These are phyloP conservation scores for Tephrocybe sp. DNA, from an alignment of 768 basidiomycete species.

Conservation along the genomic window DNA sequence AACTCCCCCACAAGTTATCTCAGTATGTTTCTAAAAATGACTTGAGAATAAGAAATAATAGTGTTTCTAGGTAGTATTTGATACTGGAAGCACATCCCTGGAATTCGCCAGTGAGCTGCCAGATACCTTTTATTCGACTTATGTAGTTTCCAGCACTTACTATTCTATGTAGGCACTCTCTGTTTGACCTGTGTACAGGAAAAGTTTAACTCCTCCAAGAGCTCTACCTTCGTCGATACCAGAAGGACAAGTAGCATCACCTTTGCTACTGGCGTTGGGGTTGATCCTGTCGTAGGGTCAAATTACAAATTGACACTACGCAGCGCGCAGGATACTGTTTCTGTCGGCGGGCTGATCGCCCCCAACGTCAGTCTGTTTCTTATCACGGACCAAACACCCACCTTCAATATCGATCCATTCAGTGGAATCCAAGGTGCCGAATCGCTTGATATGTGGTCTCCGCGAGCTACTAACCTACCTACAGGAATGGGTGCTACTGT, in stretches of 20 bases:
- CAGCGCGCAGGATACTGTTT: conserved; percentile 47
- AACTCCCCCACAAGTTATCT: conserved; percentile 49
- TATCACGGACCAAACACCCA: conserved; percentile 52
- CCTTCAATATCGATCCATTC: conserved; percentile 55
- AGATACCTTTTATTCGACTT: too few species aligned
- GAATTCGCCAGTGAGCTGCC: conserved; percentile 46
- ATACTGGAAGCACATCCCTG: conserved; percentile 50
- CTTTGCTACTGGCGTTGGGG: conserved; percentile 56
- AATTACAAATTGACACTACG: conserved; percentile 49
- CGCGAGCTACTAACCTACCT: background rate
- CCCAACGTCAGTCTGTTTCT: conserved; percentile 42
- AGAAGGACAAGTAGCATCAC: conserved; percentile 41
- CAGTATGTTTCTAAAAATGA: too few species aligned
- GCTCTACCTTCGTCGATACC: conserved; percentile 50
- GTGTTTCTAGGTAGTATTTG: conserved; percentile 49
- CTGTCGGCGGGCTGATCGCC: conserved; percentile 44
- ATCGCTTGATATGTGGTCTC: conserved; percentile 2
- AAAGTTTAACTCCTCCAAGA: conserved; percentile 47
- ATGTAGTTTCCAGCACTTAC: too few species aligned
- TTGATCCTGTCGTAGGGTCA: conserved; percentile 49
- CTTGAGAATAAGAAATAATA: too few species aligned
- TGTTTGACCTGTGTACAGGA: conserved; percentile 46
- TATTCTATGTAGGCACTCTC: conserved; percentile 37
- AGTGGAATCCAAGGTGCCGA: conserved; percentile 50
- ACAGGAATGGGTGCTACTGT: conserved; percentile 51